Percentiles rank a stretch among this genome's conserved stretches.
phyloP scores from a whole-genome alignment of 371 early-diverging fungal species.

The Actinomucor elegans region DNA sequence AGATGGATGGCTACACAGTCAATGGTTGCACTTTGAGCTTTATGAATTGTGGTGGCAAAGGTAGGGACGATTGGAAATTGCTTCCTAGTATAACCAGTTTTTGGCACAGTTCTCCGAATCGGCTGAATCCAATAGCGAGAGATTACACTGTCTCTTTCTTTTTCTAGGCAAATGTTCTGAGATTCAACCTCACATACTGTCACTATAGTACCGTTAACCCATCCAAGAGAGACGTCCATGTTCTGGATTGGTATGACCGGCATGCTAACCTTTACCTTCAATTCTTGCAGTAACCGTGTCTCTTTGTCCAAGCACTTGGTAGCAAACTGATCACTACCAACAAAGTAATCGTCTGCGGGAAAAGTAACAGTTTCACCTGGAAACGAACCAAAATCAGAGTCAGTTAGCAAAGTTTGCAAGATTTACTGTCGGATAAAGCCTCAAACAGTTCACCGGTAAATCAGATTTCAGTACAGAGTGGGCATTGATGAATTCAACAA shows the following conservation, averaged over 20 bases:
- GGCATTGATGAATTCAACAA: background rate
- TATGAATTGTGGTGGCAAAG: slow-evolving; percentile 4
- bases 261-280: background rate
- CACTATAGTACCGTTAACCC: slow-evolving; percentile 3
- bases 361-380: background rate
- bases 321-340: background rate
- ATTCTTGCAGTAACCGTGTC: background rate
- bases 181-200: background rate
- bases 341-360: background rate
- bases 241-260: slow-evolving; percentile 3
- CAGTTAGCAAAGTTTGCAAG: background rate
- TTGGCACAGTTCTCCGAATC: background rate
- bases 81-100: background rate
- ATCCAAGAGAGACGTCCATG: background rate
- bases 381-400: too few relatives aligned
- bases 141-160: background rate
- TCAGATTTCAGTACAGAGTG: background rate
- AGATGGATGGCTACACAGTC: background rate
- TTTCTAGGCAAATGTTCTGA: background rate
- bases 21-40: slow-evolving; percentile 3
- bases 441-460: background rate
- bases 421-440: background rate
- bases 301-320: background rate
- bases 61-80: slow-evolving; percentile 3
- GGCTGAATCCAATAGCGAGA: background rate